phyloP scores from a whole-genome alignment of 2,329 filamentous ascomycete species.

The Escovopsis sp. region DNA sequence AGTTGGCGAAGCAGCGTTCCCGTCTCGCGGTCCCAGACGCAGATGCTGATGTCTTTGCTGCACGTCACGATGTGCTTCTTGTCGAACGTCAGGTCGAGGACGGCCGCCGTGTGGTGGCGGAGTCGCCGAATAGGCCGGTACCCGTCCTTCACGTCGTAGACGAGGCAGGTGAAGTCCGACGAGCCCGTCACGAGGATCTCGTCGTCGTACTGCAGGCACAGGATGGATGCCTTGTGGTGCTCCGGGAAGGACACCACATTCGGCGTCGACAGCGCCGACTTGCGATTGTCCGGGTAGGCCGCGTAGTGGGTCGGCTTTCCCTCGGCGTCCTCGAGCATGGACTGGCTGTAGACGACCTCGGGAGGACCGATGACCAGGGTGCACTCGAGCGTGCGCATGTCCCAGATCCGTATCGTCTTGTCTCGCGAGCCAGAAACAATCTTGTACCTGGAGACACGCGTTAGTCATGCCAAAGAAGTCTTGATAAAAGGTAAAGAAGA shows the following conservation, averaged over 20 bases:
- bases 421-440: constrained; percentile 95
- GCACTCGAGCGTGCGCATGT: constrained; percentile 79
- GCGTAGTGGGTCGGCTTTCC: constrained; percentile 41
- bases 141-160: constrained; percentile 69
- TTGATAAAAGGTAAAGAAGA: no score
- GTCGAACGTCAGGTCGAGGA: constrained; percentile 89
- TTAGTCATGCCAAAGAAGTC: no score
- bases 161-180: constrained; percentile 79
- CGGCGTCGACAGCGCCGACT: constrained; percentile 33
- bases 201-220: constrained; percentile 90
- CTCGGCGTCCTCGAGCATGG: constrained; percentile 36
- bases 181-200: constrained; percentile 89
- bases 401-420: constrained; percentile 91
- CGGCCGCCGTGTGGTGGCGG: constrained; percentile 66
- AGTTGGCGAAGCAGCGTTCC: constrained; percentile 65
- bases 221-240: constrained; percentile 82
- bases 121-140: constrained; percentile 73
- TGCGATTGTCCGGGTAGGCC: constrained; percentile 34
- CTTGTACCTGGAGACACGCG: constrained; percentile 60
- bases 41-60: constrained; percentile 89
- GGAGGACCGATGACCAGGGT: constrained; percentile 73
- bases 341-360: constrained; percentile 39
- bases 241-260: constrained; percentile 40
- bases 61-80: constrained; percentile 88
- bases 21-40: constrained; percentile 80